A percentile compares a stretch with the other conserved stretches of the same genome.
These are phyloP conservation scores for Sanghuangporus weigelae DNA, from an alignment of 1,284 basidiomycete genomes.

Conservation along the genomic window DNA sequence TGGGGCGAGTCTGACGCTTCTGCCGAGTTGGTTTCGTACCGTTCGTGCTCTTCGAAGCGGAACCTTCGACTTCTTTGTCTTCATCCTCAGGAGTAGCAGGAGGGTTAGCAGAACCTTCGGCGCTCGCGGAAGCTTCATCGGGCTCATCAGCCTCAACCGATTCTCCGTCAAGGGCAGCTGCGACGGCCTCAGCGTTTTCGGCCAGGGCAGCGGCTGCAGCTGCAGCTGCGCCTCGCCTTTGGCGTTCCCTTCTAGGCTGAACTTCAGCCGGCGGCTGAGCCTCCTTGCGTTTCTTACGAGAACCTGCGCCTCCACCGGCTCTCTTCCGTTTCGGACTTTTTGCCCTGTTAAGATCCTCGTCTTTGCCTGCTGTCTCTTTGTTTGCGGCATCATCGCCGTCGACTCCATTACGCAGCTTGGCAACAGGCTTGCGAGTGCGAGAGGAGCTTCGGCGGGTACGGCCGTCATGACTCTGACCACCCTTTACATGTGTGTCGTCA, in stretches of 20 bases:
- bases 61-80: conserved; percentile 2
- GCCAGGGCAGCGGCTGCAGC: conserved; percentile 15
- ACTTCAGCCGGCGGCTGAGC: conserved; percentile 1
- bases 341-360: not conserved
- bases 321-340: conserved; percentile 13
- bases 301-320: conserved; percentile 7
- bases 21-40: conserved; percentile 6
- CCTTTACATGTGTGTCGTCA: conserved; percentile 25
- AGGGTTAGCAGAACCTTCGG: not conserved
- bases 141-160: conserved; percentile 1
- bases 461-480: not conserved
- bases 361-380: not conserved
- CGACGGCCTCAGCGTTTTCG: conserved; percentile 12
- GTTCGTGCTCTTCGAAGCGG: not conserved
- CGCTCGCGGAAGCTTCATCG: conserved; percentile 5
- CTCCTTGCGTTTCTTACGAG: conserved; percentile 18
- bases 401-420: conserved; percentile 45
- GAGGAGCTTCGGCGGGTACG: conserved; percentile 36
- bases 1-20: conserved; percentile 10
- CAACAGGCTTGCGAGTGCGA: conserved; percentile 45
- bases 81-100: conserved; percentile 4
- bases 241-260: conserved; percentile 13
- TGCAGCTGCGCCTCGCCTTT: conserved; percentile 15
- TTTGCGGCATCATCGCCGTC: conserved; percentile 18
- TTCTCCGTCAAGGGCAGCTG: conserved; percentile 9